A percentile compares a stretch with the other conserved stretches of the same genome.
Evolutionary conservation across 495 filamentous ascomycete genomes (phyloP).

Genomic region (Hypoxylon cercidicola): DNA sequence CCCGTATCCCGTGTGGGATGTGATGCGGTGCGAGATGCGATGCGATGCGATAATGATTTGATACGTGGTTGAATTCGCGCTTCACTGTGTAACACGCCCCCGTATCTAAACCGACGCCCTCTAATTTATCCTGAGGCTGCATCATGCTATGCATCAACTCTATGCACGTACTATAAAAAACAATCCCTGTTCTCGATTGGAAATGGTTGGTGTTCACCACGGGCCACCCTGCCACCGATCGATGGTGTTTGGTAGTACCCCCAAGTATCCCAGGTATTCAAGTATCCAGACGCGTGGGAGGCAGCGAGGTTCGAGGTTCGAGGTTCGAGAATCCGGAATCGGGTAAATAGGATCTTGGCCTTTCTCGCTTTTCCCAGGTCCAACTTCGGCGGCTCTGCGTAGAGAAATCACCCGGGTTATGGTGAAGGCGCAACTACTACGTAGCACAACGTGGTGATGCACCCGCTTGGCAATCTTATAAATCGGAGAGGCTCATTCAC

Average conservation of each 20-base stretch:
- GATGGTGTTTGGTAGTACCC: slow-evolving; percentile 14
- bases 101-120: slow-evolving; percentile 33
- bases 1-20: slow-evolving; percentile 18
- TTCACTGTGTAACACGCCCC: neutral
- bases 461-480: slow-evolving; percentile 36
- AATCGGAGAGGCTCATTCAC: slow-evolving; percentile 40
- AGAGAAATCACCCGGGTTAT: slow-evolving; percentile 25
- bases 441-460: slow-evolving; percentile 24
- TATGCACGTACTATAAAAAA: slow-evolving; percentile 24
- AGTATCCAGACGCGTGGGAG: slow-evolving; percentile 4
- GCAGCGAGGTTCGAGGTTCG: too few species aligned
- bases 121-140: slow-evolving; percentile 43
- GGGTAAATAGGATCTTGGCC: slow-evolving; percentile 40
- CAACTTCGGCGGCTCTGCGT: slow-evolving; percentile 38
- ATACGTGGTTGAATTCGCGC: slow-evolving; percentile 2
- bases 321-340: slow-evolving; percentile 8
- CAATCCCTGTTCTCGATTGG: slow-evolving; percentile 24
- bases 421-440: slow-evolving; percentile 17
- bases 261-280: slow-evolving; percentile 3
- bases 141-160: slow-evolving; percentile 26
- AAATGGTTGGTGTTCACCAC: neutral
- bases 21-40: slow-evolving; percentile 12
- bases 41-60: neutral
- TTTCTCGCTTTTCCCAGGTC: slow-evolving; percentile 26
- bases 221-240: slow-evolving; percentile 20